Evolutionary conservation across 2,329 filamentous ascomycete species (phyloP), one percentile per base, ranked within the genome.

Genomic region (Calycina marina): DNA sequence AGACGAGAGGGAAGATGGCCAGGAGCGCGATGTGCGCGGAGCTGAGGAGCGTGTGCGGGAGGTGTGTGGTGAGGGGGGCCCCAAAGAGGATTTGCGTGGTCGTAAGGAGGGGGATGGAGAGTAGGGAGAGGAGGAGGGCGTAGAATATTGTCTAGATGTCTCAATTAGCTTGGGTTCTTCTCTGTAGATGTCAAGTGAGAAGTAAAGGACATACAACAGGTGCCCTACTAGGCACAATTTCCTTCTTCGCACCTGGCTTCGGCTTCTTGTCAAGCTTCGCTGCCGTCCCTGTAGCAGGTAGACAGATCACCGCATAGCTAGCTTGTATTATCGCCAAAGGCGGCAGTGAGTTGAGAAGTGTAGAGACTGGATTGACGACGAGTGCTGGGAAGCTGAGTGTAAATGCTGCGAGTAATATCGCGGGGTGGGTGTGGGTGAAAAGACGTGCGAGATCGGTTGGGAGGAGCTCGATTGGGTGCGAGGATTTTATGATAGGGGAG

Each of bases 61-160:
- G 60, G 54, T 94, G 82, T 1, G 82, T 83, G 18, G 88, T 81
- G 32, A 93, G 63, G 0, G 90, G 90, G 5, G 88, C 90, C 50
- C 90, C 90, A 56, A 94, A 92, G 44, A 96, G 78, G 48, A 96
- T 65, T 52, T 76, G 64, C 14, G 77, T 46, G 16, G 54, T 43
- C 10, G 65, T 57, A 27, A 77, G 59, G 20, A 72, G 49, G 2
- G 73, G 72, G 0, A 69, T 62, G 4, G 38, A 69, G 28, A 57
- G 34, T 11, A 46, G 31, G 12, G 57, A 51, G 9, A 77, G 58
- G 28, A 72, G 54, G 18, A 88, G 67, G 5, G 80, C 77, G 36
- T 86, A 62, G 42, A 90, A 65, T 2, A 72, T 66, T 2, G 82
- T 75, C 66, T 93, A 50, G 25, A n/a, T n/a, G n/a, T n/a, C n/a